These are phyloP conservation scores for Paxillus ammoniavirescens DNA, from an alignment of 768 basidiomycete genomes.

Conservation along the genomic window DNA sequence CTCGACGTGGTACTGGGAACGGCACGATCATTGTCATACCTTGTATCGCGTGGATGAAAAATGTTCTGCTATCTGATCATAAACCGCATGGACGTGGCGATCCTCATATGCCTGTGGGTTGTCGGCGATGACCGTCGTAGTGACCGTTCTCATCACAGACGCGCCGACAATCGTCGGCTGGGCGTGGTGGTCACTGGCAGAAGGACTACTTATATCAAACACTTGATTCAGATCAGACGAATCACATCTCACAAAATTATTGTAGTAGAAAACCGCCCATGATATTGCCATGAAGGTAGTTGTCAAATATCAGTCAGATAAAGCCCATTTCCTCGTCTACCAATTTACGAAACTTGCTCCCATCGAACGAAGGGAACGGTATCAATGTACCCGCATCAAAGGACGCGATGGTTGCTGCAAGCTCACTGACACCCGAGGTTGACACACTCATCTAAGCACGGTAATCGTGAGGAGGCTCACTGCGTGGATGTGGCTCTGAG, in stretches of 20 bases:
- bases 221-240: too few species aligned
- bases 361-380: conserved; percentile 69
- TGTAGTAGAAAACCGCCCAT: conserved; percentile 1
- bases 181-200: neutral
- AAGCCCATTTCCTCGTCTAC: conserved; percentile 84
- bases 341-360: conserved; percentile 60
- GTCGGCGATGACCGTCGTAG: conserved; percentile 41
- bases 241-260: too few species aligned
- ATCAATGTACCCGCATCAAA: conserved; percentile 45
- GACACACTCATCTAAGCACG: neutral
- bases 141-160: conserved; percentile 31
- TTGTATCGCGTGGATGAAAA: conserved; percentile 91
- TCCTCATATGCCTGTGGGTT: conserved; percentile 64
- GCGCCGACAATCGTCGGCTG: neutral
- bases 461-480: conserved; percentile 41
- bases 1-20: neutral
- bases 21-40: conserved; percentile 40
- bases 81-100: conserved; percentile 76
- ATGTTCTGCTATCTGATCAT: conserved; percentile 82
- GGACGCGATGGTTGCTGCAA: conserved; percentile 51
- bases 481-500: conserved; percentile 53
- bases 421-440: conserved; percentile 38
- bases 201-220: too few species aligned
- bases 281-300: neutral
- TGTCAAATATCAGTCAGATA: conserved; percentile 25